Evolutionary conservation across 2,329 filamentous ascomycete genomes (phyloP), one percentile per base, ranked within the genome.

Genomic region (Fusarium piperis): DNA sequence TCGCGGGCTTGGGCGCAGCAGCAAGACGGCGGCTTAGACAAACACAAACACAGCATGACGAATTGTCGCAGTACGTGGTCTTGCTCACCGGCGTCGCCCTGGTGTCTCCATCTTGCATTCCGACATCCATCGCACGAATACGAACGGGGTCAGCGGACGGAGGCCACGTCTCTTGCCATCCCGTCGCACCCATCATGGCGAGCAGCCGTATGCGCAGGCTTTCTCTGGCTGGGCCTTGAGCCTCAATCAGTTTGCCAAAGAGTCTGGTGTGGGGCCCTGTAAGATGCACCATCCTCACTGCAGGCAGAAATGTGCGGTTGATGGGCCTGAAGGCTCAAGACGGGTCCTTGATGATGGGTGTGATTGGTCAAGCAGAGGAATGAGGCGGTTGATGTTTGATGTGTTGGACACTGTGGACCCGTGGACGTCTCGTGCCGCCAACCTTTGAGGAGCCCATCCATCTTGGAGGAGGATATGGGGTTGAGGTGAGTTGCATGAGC

Each of bases 11-110:
- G 15, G 59, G 35, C 26, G 36, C 60, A 58, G 44, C 59, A 56
- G 33, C 20, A 32, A 59, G 52, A 60, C 55, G 12, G 32, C 44
- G 16, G 32, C 51, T 26, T 13, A 52, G 53, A 46, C 35, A 64
- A 51, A 57, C 70, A 72, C 66, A 72, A 67, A 64, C 62, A 73
- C 70, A 28, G 57, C 70, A 72, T 72, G 33, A 33, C 62, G 66
- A 67, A 39, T 60, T 70, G 56, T 38, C 58, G 70, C 66, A 67
- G 66, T 51, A 62, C 30, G 56, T 57, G 52, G 35, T 41, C 55
- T 63, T 72, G 41, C 23, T 70, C 41, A 48, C 46, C 32, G 38
- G 38, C 39, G 64, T 59, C 52, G 26, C 46, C 65, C 56, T 72
- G 56, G 71, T 57, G 53, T 57, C 16, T 57, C 53, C 59, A 58